Base-by-base conservation (phyloP, 352 stramenopile species). In the Phytophthora brassicae region DNA sequence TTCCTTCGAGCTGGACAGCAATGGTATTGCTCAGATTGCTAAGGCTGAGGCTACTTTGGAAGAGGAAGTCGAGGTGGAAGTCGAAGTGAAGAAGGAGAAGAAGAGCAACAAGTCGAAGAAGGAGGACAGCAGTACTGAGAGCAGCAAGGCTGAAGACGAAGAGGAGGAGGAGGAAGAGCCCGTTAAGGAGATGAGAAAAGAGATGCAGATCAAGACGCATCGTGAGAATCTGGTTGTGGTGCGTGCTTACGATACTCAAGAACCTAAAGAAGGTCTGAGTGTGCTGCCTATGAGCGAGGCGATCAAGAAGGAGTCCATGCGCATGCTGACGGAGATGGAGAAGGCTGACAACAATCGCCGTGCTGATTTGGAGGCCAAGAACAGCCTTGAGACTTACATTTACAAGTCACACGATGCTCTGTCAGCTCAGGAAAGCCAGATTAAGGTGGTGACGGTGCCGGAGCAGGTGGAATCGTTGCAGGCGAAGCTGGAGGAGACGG, bases 21-120 rank as follows among this genome's bases (percentile, higher is more conserved):
- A 93, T 60, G 97, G 95, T 35, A 92, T 98, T 46, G 87, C 86
- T 16, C 66, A 81, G 26, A 86, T 99, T 36, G 70, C 90, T 29
- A 98, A 98, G 77, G 95, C 92, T 13, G 94, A 99, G 66, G 95
- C 93, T 20, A 89, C 83, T 17, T 77, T 98, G 22, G 94, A 95
- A 62, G 83, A 90, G 53, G 80, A 96, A 63, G 78, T 89, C 48
- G 72, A 94, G 56, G 74, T 89, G 19, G 72, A 82, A 51, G 86
- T 89, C 28, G 75, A 84, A 49, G 73, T 86, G 47, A 82, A 79
- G 54, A 77, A 81, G 50, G 74, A 80, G 33, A 81, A 90, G 50
- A 82, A 89, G 51, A 70, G 67, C 16, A 77, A 81, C 26, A 77
- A 81, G 58, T 60, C 73, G 14, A 75, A 77, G 38, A 62, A 71